Evolutionary conservation across 2,329 filamentous ascomycete species (phyloP), one percentile per base, ranked within the genome.

Genomic region (Achaetomium macrosporum): DNA sequence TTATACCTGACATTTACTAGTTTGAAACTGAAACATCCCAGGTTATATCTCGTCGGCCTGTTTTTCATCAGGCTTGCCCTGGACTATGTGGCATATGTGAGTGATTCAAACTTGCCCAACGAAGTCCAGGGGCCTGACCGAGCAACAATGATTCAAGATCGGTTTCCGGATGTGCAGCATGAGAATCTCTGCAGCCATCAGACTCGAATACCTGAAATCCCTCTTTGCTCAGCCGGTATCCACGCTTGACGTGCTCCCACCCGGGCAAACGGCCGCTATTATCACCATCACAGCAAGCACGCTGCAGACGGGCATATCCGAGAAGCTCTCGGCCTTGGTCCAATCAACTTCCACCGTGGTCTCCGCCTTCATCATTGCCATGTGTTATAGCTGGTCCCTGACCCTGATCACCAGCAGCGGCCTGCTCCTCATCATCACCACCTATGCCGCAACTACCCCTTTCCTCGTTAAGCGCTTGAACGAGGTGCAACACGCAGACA

Each of bases 1-100:
- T 58, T 76, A 10, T 69, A 75, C 48, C 16, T 39, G 17, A n/a
- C 2, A 19, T 13, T 17, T 16, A n/a, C n/a, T n/a, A 8, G 3
- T 12, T 5, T 15, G 30, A 35, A 36, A 5, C 39, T 47, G 5
- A 53, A 2, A 17, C 1, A 29, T 65, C 59, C 15, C 67, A 79
- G 58, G 61, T 73, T 89, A 0, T 88, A 84, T 63, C 81, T 90
- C 59, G 76, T 89, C 49, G 82, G 83, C 50, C 71, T 90, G 2
- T 90, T 90, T 64, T 66, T 88, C 37, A 85, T 72, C 12, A 81
- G 84, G 41, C 82, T 87, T 54, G 64, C 71, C 25, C 69, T 87
- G 13, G 79, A 78, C 53, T 89, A 88, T 36, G 43, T 64, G 8
- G 60, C 66, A 10, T 67, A 66, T 58, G 65, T 67, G 47, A 55